Evolutionary conservation across 2,329 filamentous ascomycete genomes (phyloP).

Genomic region (Coniosporium tulheliwenetii): DNA sequence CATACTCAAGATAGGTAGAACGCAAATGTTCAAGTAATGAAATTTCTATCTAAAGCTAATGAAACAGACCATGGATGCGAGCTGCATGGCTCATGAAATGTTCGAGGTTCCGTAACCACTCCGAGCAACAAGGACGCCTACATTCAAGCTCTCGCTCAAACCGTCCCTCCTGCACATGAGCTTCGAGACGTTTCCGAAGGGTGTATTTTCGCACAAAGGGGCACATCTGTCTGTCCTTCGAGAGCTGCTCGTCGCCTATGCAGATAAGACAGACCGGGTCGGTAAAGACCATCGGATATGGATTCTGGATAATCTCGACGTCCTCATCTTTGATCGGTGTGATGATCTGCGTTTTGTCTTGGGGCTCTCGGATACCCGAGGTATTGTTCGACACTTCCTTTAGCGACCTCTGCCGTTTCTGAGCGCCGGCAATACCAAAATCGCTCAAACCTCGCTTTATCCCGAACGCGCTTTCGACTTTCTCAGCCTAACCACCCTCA

Average conservation of each 20-base stretch:
- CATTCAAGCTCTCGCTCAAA: not conserved
- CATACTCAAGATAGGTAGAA: no score
- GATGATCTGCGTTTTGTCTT: not conserved
- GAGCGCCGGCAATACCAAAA: not conserved
- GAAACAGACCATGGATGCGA: not conserved
- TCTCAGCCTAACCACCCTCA: not conserved
- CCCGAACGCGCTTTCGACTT: not conserved
- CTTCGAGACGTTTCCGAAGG: not conserved
- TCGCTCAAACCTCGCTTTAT: not conserved
- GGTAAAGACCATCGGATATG: not conserved
- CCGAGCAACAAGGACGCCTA: not conserved
- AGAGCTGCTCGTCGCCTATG: not conserved
- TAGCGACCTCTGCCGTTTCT: not conserved
- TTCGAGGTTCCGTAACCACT: not conserved
- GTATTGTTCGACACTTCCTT: not conserved
- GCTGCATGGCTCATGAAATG: not conserved
- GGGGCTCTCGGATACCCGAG: not conserved
- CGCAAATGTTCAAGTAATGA: no score
- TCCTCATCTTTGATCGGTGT: not conserved
- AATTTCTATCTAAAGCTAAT: not conserved
- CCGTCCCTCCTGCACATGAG: not conserved
- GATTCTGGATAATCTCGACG: not conserved
- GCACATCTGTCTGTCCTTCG: not conserved
- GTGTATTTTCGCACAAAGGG: not conserved
- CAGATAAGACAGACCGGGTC: not conserved